Conservation (phyloP, 2,329 filamentous ascomycete species). For the Nemania serpens region DNA sequence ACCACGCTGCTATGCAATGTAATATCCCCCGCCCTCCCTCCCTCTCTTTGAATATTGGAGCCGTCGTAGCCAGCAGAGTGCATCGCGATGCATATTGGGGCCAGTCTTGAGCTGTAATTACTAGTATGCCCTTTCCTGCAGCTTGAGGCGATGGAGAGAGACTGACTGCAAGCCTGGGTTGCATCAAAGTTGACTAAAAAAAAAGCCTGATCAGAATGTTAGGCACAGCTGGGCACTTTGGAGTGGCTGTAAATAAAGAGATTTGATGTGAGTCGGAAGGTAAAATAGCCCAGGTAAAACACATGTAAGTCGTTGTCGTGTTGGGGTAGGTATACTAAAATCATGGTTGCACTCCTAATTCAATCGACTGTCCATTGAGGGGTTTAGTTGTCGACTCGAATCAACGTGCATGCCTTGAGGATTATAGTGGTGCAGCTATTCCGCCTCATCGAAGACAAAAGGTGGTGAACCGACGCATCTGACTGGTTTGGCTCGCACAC, state of each 20-base stretch:
- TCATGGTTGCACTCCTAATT: not conserved
- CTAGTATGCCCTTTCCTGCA: constrained; percentile 4
- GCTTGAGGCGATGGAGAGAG: constrained; percentile 3
- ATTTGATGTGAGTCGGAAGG: not conserved
- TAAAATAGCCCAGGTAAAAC: not conserved
- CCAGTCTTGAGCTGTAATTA: constrained; percentile 13
- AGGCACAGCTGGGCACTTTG: not conserved
- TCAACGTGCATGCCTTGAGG: constrained; percentile 5
- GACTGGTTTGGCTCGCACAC: constrained; percentile 22
- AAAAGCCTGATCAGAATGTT: not conserved
- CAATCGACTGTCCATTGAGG: not conserved
- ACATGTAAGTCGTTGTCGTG: constrained; percentile 7
- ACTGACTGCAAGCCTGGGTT: not conserved
- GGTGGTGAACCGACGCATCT: constrained; percentile 14
- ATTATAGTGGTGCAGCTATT: constrained; percentile 15
- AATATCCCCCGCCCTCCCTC: constrained; percentile 1
- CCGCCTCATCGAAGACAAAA: constrained; percentile 8
- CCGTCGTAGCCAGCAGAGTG: constrained; percentile 1
- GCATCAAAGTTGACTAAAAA: not conserved
- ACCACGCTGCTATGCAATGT: constrained; percentile 24
- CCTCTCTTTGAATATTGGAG: constrained; percentile 1
- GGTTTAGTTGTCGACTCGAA: not conserved
- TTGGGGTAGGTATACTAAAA: not conserved
- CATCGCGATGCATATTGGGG: constrained; percentile 3
- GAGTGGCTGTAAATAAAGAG: too few relatives aligned